These are phyloP conservation scores for Hemerocallis citrina DNA, from an alignment of 106 monocot species.

Conservation along the genomic window DNA sequence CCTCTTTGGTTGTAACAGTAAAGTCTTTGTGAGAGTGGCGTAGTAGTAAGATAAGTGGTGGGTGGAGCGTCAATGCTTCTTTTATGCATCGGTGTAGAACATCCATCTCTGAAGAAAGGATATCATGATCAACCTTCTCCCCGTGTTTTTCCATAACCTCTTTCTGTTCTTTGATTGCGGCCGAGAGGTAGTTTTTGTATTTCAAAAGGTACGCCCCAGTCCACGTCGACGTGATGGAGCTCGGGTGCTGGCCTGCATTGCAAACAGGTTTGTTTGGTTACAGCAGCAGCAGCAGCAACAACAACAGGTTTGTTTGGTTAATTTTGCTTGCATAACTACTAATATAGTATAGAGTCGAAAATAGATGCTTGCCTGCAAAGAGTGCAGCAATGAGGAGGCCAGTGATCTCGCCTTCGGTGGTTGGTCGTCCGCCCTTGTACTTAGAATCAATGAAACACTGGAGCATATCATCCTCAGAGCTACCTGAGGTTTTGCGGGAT, in stretches of 20 bases:
- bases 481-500: constrained; percentile 55
- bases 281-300: too few relatives aligned
- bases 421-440: constrained; percentile 88
- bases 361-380: too few relatives aligned
- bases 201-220: constrained; percentile 85
- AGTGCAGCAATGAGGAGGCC: constrained; percentile 93
- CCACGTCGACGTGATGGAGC: constrained; percentile 98
- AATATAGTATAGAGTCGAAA: too few relatives aligned
- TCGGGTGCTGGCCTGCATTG: constrained; percentile 99
- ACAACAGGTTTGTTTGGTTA: too few relatives aligned
- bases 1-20: constrained; percentile 74
- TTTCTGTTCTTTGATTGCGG: constrained; percentile 77
- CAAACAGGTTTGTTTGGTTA: too few relatives aligned
- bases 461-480: constrained; percentile 74
- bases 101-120: constrained; percentile 86
- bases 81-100: constrained; percentile 92
- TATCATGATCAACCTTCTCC: constrained; percentile 72
- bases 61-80: constrained; percentile 93
- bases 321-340: too few relatives aligned
- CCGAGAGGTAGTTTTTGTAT: constrained; percentile 32
- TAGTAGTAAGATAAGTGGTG: constrained; percentile 89
- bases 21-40: constrained; percentile 82
- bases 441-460: constrained; percentile 96
- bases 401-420: constrained; percentile 83
- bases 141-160: constrained; percentile 58